A percentile compares a stretch with the other conserved stretches of the same genome.
These are phyloP conservation scores for Vachellia collinsii DNA, from an alignment of 306 rosid genomes.

Conservation along the genomic window DNA sequence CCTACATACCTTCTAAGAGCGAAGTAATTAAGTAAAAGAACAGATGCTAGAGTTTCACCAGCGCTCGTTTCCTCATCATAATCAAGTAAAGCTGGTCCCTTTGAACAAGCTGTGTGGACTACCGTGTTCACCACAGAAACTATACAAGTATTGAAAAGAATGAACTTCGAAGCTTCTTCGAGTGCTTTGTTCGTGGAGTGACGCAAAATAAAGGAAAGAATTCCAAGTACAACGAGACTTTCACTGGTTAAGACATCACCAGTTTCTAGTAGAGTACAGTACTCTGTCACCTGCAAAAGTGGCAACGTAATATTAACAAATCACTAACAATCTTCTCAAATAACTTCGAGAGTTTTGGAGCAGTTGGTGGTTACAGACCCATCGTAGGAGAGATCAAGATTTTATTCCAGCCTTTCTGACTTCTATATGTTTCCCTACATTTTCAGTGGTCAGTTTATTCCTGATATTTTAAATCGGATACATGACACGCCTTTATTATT, in stretches of 20 bases:
- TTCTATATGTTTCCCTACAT: slow-evolving; percentile 6
- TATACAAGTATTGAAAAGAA: slow-evolving; percentile 61
- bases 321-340: slow-evolving; percentile 10
- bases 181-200: slow-evolving; percentile 68
- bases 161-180: slow-evolving; percentile 71
- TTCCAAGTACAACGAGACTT: slow-evolving; percentile 60
- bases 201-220: slow-evolving; percentile 74
- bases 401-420: slow-evolving; percentile 31
- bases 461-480: slow-evolving; percentile 18
- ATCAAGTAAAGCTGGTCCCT: slow-evolving; percentile 84
- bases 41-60: slow-evolving; percentile 58
- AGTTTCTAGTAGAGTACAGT: slow-evolving; percentile 44
- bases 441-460: slow-evolving; percentile 19
- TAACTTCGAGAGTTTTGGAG: neutral
- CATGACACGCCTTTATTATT: slow-evolving; percentile 10
- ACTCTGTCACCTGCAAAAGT: slow-evolving; percentile 65
- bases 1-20: slow-evolving; percentile 63
- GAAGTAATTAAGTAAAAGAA: slow-evolving; percentile 73
- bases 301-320: slow-evolving; percentile 38
- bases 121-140: slow-evolving; percentile 53
- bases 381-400: slow-evolving; percentile 20
- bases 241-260: slow-evolving; percentile 54
- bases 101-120: slow-evolving; percentile 59
- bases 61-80: slow-evolving; percentile 63
- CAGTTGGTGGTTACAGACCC: neutral